A percentile compares a stretch with the other conserved stretches of the same genome.
phyloP scores from a whole-genome alignment of 108 stramenopile species.

The Cyclotella sp. region DNA sequence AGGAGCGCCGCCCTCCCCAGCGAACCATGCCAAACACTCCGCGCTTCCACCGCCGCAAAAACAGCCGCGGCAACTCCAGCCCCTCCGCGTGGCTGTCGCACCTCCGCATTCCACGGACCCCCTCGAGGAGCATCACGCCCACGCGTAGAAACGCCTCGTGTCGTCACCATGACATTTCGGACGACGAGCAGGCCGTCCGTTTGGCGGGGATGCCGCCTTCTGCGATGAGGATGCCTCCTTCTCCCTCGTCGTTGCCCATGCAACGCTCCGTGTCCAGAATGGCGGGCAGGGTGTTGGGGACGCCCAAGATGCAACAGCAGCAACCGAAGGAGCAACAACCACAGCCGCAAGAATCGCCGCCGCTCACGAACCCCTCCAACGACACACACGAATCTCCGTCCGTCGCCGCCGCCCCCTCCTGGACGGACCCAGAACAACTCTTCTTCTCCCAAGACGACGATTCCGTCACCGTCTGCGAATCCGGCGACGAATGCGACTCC shows the following conservation, averaged over 20 bases:
- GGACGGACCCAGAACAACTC: slow-evolving; percentile 22
- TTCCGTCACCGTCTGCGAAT: neutral
- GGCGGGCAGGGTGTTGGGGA: no score
- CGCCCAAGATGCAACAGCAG: no score
- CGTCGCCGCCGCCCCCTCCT: neutral
- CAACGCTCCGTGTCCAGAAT: no score
- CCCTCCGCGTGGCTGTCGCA: neutral
- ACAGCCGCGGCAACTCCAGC: slow-evolving; percentile 1
- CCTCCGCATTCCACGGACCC: neutral
- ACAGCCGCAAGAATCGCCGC: neutral
- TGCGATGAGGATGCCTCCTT: no score
- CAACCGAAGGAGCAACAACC: neutral
- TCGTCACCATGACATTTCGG: neutral
- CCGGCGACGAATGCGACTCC: neutral
- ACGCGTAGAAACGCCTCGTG: neutral
- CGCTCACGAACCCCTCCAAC: neutral
- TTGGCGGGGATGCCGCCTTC: no score
- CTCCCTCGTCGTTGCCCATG: no score
- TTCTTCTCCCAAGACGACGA: slow-evolving; percentile 27
- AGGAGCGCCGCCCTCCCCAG: no score
- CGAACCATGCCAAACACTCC: neutral
- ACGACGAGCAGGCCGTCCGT: neutral
- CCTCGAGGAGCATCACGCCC: neutral
- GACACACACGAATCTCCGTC: no score
- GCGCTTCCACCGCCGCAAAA: slow-evolving; percentile 6